phyloP scores from a whole-genome alignment of 345 rosid species.

The Eucalyptus paniculata region DNA sequence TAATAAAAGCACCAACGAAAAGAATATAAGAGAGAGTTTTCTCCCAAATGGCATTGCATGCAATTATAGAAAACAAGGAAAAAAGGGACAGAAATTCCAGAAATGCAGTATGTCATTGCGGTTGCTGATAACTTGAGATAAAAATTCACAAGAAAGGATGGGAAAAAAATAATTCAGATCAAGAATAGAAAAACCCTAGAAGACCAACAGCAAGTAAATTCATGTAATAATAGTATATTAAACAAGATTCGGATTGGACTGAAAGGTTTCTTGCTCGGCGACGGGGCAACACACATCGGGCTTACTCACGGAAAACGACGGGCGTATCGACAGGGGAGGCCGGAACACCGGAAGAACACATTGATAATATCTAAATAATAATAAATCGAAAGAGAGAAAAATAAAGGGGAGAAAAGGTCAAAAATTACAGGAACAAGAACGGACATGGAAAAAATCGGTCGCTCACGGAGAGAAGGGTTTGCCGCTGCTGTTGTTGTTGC shows the following conservation, averaged over 20 bases:
- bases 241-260: not conserved
- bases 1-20: not conserved
- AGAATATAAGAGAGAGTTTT: not conserved
- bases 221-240: not conserved
- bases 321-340: not conserved
- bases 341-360: not conserved
- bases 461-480: not conserved
- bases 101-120: not conserved
- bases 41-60: not conserved
- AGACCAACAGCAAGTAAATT: not conserved
- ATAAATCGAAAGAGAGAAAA: not conserved
- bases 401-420: not conserved
- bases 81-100: not conserved
- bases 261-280: not conserved
- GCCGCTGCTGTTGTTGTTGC: not conserved
- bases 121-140: not conserved
- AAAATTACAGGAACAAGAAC: not conserved
- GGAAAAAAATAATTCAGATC: not conserved
- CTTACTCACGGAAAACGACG: slow-evolving; percentile 16
- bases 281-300: not conserved
- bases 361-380: not conserved
- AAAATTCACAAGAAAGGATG: not conserved
- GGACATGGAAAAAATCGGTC: not conserved
- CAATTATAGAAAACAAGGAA: not conserved
- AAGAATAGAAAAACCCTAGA: not conserved